Evolutionary conservation across 495 filamentous ascomycete genomes (phyloP).

Genomic region (Neurospora sp.): DNA sequence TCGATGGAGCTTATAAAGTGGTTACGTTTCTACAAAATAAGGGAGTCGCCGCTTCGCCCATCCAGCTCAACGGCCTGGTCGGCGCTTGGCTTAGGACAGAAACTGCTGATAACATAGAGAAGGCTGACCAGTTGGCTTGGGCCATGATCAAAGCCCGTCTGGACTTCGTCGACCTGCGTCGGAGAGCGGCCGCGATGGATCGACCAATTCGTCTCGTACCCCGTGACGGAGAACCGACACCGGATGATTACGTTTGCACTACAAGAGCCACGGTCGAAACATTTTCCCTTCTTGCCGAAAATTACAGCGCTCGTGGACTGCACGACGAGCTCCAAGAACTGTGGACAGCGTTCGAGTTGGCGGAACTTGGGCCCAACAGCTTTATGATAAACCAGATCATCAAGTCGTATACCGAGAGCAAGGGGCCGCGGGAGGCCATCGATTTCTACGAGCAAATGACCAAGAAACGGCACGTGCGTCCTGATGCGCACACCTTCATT

Average conservation of each 20-base stretch:
- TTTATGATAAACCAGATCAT: conserved; percentile 71
- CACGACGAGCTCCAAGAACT: conserved; percentile 46
- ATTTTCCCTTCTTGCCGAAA: conserved; percentile 61
- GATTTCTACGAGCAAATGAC: conserved; percentile 41
- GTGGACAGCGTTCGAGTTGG: conserved; percentile 43
- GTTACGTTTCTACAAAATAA: conserved; percentile 57
- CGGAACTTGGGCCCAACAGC: conserved; percentile 53
- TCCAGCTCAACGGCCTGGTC: conserved; percentile 66
- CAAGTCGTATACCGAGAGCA: conserved; percentile 46
- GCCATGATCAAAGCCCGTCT: conserved; percentile 62
- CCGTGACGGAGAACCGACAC: conserved; percentile 20
- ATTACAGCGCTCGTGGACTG: conserved; percentile 54
- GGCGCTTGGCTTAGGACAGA: conserved; percentile 62
- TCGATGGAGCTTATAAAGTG: conserved; percentile 58
- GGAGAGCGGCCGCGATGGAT: conserved; percentile 6
- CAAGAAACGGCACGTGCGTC: conserved; percentile 31
- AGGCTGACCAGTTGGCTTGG: conserved; percentile 65
- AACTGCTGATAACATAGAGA: conserved; percentile 37
- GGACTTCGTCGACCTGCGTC: conserved; percentile 38
- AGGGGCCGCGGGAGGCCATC: conserved; percentile 40
- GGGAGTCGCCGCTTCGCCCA: conserved; percentile 52
- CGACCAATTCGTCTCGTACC: conserved; percentile 9
- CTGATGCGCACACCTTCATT: conserved; percentile 60
- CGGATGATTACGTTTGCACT: conserved; percentile 20
- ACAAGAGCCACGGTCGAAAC: conserved; percentile 60